A percentile compares a stretch with the other conserved stretches of the same genome.
These are phyloP conservation scores for Avena eriantha DNA, from an alignment of 176 grass and related monocot species.

Conservation along the genomic window DNA sequence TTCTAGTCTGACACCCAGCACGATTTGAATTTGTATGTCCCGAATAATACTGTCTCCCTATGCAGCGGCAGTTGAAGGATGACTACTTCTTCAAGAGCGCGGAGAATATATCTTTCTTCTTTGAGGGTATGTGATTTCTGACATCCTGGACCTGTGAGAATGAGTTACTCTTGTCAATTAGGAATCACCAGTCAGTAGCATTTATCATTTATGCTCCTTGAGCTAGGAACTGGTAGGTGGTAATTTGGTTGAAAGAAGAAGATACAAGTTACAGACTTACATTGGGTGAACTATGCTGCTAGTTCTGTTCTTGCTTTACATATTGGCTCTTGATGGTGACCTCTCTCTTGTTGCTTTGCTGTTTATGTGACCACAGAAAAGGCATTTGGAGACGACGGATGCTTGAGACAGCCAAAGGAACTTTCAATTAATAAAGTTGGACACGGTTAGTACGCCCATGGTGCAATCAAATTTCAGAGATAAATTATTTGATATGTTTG, in stretches of 20 bases:
- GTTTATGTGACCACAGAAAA: constrained; percentile 61
- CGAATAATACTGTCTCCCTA: constrained; percentile 10
- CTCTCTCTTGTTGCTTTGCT: background rate
- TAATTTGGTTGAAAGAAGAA: background rate
- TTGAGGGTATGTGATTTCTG: constrained; percentile 68
- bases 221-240: background rate
- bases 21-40: constrained; percentile 1
- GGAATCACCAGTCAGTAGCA: constrained; percentile 6
- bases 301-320: background rate
- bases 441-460: constrained; percentile 65
- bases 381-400: constrained; percentile 87
- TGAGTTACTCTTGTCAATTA: constrained; percentile 11
- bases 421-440: constrained; percentile 98
- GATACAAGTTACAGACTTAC: background rate
- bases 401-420: constrained; percentile 86
- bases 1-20: background rate
- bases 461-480: constrained; percentile 31
- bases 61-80: constrained; percentile 79
- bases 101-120: constrained; percentile 97
- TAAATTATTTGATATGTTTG: background rate
- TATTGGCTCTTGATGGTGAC: background rate
- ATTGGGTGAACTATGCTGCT: background rate
- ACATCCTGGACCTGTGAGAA: background rate
- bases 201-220: background rate
- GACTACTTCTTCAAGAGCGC: constrained; percentile 90